Evolutionary conservation across 805 yeast species (phyloP), one percentile per base, ranked within the genome.

Genomic region (Myxozyma monticola): DNA sequence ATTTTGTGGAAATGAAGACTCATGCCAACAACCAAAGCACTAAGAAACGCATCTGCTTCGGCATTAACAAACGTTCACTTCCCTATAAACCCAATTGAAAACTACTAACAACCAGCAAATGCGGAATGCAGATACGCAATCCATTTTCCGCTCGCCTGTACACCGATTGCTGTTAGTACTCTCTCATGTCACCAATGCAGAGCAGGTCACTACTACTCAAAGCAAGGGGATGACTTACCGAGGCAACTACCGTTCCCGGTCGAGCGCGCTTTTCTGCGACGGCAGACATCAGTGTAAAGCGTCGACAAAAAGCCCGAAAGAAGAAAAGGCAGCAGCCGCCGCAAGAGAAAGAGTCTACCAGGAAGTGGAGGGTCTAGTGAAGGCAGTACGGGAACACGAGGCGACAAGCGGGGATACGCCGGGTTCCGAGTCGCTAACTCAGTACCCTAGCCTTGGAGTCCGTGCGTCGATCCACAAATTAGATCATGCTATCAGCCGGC

Each of bases 1-100:
- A 93, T 93, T 66, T 93, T 89, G 53, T 84, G 72, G 69, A 82
- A 93, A 69, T 91, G 99, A 22, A 91, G 74, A 22, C 34, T 6
- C 57, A 60, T 57, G 17, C 63, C 63, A 24, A 57, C 43, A 15
- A 54, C 55, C 14, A 60, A 40, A 8, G 63, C 63, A 17, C 60
- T 53, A 5, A 54, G 34, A 31, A 60, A 60, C 7, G 63, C 60
- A 29, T 45, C 61, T 57, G 20, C 3, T 1, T 7, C n/a, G 22
- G 21, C 10, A 28, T 9, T 35, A 35, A 14, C 24, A 8, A 26
- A 26, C 29, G 10, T 10, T 26, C 29, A 26, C 6, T 26, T 26
- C 29, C 12, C 9, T 9, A 17, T 7, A 14, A 14, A 3, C 2
- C 26, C 6, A 18, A 14, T n/a, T 17, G 9, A 14, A 22, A 14